Base-by-base conservation (phyloP, 441 rosid species). In the Jatropha podagrica region DNA sequence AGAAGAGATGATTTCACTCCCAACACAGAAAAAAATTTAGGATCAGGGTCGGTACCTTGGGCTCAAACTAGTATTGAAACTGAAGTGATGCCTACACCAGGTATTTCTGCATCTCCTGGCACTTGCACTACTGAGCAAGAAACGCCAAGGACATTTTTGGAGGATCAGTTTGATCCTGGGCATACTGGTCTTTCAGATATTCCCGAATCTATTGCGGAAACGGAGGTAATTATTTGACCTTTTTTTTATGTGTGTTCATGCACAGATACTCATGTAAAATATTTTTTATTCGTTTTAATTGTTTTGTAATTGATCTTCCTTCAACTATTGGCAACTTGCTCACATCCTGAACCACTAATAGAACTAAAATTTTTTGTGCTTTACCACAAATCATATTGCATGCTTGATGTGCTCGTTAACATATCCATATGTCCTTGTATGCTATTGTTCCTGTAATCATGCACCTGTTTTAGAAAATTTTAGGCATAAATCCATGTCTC, bases 181-280 rank as follows among this genome's bases (percentile, higher is more conserved):
- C 75, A 66, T 78, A 74, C 83, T 40, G 88, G 86, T 55, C 86
- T 89, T 68, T 84, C 89, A 4, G 84, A 85, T 81, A 82, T 89
- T 81, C 91, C 90, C 32, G 97, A 93, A 80, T 52, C 77, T 48
- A 65, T 82, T 78, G 75, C 77, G 2, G 88, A 86, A 55, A 85
- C 72, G 44, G 87, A 84, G 74, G 98, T 92, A 80, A 75, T 91
- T 65, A 54, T 56, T 75, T 74, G 17, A 8, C 54, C 38, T 1
- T 23, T 13, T 63, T 59, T 32, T 40, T 20, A 64, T 46, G 6
- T 56, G 42, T 48, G 10, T 41, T 6, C 23, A 23, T 0, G 2
- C 12, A 56, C 7, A 10, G 23, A 55, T 77, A 9, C 7, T 12
- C 26, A 23, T 20, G 5, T 44, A 26, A 18, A 55, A 9, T 60